A percentile compares a stretch with the other conserved stretches of the same genome.
Evolutionary conservation across 306 rosid genomes (phyloP).

Genomic region (Ceratonia siliqua): DNA sequence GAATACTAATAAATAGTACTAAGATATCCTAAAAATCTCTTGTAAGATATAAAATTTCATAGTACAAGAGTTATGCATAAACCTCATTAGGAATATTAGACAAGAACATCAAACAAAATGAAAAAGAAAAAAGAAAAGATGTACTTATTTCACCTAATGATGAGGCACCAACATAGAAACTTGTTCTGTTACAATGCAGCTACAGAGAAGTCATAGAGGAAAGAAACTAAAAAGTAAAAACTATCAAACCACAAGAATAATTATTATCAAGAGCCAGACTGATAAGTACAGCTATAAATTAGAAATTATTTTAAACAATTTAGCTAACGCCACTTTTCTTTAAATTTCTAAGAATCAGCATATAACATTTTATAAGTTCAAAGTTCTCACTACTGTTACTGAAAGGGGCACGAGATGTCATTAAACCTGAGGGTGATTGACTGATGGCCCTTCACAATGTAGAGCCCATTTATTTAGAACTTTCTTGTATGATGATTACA

Average conservation of each 20-base stretch:
- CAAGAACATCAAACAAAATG: too few relatives aligned
- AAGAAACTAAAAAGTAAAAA: background rate
- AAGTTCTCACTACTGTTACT: too few relatives aligned
- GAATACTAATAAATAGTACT: too few relatives aligned
- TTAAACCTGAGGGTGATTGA: constrained; percentile 13
- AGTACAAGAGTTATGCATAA: background rate
- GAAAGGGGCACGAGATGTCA: constrained; percentile 2
- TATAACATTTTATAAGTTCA: too few relatives aligned
- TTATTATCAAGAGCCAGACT: too few relatives aligned
- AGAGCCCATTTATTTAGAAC: constrained; percentile 13
- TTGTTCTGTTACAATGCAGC: background rate
- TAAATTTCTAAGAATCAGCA: too few relatives aligned
- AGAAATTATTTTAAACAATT: background rate
- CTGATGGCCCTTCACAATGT: background rate
- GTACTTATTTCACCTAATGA: too few relatives aligned
- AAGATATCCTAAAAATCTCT: too few relatives aligned
- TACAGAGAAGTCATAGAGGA: background rate
- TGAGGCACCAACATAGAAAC: background rate
- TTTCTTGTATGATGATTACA: background rate
- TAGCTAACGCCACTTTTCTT: background rate
- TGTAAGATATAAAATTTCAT: too few relatives aligned
- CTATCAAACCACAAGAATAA: background rate
- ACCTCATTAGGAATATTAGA: background rate
- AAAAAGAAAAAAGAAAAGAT: too few relatives aligned
- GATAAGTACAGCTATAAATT: background rate